Evolutionary conservation across 1,284 basidiomycete genomes (phyloP), one percentile per base, ranked within the genome.

Genomic region (Ceratobasidium sp.): DNA sequence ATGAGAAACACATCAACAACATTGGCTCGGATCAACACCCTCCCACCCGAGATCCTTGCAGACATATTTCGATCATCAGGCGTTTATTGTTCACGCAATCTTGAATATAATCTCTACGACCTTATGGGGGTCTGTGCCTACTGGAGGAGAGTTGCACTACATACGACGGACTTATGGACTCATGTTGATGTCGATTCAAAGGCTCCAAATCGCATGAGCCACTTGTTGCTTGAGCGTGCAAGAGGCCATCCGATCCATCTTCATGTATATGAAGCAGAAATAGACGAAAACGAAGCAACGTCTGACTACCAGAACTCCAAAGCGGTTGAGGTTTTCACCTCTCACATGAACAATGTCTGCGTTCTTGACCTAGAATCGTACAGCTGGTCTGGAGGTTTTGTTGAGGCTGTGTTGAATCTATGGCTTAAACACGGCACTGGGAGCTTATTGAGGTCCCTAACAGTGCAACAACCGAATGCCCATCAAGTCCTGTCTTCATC

Each of bases 21-120:
- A 20, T 42, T 70, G 4, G 26, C 68, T 28, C 68, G 49, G 10
- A 33, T 55, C 46, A 55, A 55, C 26, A 33, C 20, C 3, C 68
- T 70, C 12, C 68, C 68, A 49, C 12, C 49, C 46, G 68, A 70
- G 39, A 39, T 70, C 5, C 18, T 70, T 15, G n/a, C 44, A 28
- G 10, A 70, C n/a, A 70, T 70, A 40, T 70, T 70, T 33, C 18
- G 6, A 10, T 10, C 40, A 10, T 18, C 60, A 6, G 33, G 20
- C 33, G 6, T 33, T 15, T 40, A 9, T 20, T 61, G 10, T 40
- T 26, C 20, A 39, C 33, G 9, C 60, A 61, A 20, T 12, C 28
- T 3, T 13, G 13, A 2, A 39, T 15, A 6, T 9, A 12, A 13
- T 20, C 10, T 61, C 12, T 9, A 39, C 33, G 9, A 33, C 7